These are phyloP conservation scores for Neolentinus lepideus DNA, from an alignment of 1,284 basidiomycete genomes.

Conservation along the genomic window DNA sequence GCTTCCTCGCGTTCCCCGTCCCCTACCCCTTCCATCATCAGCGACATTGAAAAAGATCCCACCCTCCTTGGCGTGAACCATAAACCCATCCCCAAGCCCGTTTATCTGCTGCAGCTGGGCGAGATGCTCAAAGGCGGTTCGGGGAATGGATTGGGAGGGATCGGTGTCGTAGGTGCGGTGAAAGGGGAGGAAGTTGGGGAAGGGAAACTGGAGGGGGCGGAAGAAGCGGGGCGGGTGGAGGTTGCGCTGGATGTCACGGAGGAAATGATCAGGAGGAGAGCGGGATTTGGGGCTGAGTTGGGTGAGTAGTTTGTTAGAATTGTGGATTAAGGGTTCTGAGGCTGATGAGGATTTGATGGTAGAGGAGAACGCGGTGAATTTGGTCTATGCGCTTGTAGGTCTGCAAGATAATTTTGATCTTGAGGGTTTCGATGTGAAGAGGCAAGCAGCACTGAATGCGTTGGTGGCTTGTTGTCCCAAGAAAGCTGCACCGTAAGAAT, in stretches of 20 bases:
- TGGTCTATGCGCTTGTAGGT: slow-evolving; percentile 67
- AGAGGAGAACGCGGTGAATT: slow-evolving; percentile 87
- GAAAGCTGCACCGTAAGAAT: slow-evolving; percentile 76
- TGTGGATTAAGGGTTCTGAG: slow-evolving; percentile 53
- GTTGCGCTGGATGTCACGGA: slow-evolving; percentile 76
- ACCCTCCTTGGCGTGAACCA: slow-evolving; percentile 52
- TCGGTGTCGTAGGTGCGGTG: slow-evolving; percentile 75
- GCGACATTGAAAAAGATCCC: slow-evolving; percentile 81
- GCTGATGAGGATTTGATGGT: slow-evolving; percentile 46
- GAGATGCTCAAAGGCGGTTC: slow-evolving; percentile 64
- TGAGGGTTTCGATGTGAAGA: slow-evolving; percentile 69
- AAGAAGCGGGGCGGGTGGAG: slow-evolving; percentile 72
- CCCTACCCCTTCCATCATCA: slow-evolving; percentile 73
- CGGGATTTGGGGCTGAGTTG: slow-evolving; percentile 77
- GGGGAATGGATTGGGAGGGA: slow-evolving; percentile 62
- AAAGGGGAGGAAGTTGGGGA: slow-evolving; percentile 57
- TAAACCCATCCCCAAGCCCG: slow-evolving; percentile 66
- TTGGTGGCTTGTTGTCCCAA: slow-evolving; percentile 75
- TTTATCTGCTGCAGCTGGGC: slow-evolving; percentile 79
- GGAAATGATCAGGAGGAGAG: slow-evolving; percentile 76
- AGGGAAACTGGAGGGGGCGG: slow-evolving; percentile 51
- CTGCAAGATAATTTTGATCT: slow-evolving; percentile 84
- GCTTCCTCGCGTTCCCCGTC: slow-evolving; percentile 72
- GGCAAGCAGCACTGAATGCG: slow-evolving; percentile 73
- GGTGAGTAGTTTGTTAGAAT: slow-evolving; percentile 39